These are phyloP conservation scores for Aeschynomene evenia DNA, from an alignment of 306 rosid species.

Conservation along the genomic window DNA sequence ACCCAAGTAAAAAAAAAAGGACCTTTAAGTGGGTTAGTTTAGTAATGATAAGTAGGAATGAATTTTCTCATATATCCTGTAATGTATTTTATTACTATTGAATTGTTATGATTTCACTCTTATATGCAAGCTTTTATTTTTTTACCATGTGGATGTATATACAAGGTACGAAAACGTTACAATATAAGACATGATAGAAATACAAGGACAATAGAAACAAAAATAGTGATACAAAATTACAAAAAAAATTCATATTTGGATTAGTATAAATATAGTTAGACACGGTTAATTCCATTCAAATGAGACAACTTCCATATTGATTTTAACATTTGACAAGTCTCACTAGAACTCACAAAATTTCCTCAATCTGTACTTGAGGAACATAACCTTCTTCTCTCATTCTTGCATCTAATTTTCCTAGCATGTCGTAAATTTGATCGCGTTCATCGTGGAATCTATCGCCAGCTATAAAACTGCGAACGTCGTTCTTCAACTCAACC, in stretches of 20 bases:
- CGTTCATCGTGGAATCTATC: slow-evolving; percentile 49
- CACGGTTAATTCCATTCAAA: neutral
- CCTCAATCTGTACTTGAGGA: slow-evolving; percentile 15
- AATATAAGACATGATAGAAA: too few species aligned
- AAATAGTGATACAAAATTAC: too few species aligned
- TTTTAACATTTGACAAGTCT: neutral
- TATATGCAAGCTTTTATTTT: too few species aligned
- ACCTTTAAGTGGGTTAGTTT: neutral
- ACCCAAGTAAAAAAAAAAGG: neutral
- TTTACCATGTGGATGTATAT: too few species aligned
- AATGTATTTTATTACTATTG: too few species aligned
- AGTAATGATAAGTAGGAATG: too few species aligned
- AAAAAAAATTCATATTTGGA: too few species aligned
- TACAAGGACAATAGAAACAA: too few species aligned
- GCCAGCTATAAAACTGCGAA: slow-evolving; percentile 52
- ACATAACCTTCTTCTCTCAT: slow-evolving; percentile 47
- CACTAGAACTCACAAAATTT: slow-evolving; percentile 17
- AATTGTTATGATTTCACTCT: too few species aligned
- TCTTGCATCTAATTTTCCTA: slow-evolving; percentile 51
- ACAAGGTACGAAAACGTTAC: too few species aligned
- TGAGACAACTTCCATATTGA: neutral
- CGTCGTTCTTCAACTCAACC: slow-evolving; percentile 50
- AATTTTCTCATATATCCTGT: too few species aligned
- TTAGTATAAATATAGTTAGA: neutral
- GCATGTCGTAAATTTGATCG: slow-evolving; percentile 47